These are phyloP conservation scores for Rauvolfia tetraphylla DNA, from an alignment of 257 asterid genomes.

Conservation along the genomic window DNA sequence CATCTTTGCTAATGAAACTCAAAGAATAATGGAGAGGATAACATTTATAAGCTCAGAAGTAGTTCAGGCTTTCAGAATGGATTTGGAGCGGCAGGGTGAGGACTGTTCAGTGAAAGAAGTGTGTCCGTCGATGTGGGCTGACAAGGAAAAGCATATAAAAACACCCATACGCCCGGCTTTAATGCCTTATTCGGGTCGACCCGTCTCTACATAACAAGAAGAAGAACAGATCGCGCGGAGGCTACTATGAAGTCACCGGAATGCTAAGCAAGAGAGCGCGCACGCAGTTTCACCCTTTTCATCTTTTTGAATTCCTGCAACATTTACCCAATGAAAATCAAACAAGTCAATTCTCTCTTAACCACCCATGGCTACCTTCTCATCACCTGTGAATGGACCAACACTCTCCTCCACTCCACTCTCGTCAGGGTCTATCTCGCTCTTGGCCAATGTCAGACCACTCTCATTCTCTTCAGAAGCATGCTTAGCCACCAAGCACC, in stretches of 20 bases:
- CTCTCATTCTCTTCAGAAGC: no score
- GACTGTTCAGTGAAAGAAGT: no score
- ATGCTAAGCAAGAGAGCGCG: neutral
- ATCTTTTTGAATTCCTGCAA: slow-evolving; percentile 54
- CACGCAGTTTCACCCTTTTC: slow-evolving; percentile 17
- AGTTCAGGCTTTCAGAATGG: neutral
- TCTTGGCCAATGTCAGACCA: no score
- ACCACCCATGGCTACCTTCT: slow-evolving; percentile 52
- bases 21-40: neutral
- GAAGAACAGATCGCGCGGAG: neutral
- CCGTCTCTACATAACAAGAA: no score
- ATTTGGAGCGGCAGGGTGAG: neutral
- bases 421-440: no score
- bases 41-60: no score
- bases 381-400: slow-evolving; percentile 56
- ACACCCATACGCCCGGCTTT: no score
- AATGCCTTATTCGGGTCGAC: no score
- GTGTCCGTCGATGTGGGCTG: no score
- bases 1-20: neutral
- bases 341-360: slow-evolving; percentile 58
- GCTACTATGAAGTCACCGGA: neutral
- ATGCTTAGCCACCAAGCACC: no score
- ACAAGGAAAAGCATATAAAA: no score
- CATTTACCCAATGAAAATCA: slow-evolving; percentile 33
- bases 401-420: slow-evolving; percentile 69